Evolutionary conservation across 768 basidiomycete genomes (phyloP).

Genomic region (Galerina sulciceps): DNA sequence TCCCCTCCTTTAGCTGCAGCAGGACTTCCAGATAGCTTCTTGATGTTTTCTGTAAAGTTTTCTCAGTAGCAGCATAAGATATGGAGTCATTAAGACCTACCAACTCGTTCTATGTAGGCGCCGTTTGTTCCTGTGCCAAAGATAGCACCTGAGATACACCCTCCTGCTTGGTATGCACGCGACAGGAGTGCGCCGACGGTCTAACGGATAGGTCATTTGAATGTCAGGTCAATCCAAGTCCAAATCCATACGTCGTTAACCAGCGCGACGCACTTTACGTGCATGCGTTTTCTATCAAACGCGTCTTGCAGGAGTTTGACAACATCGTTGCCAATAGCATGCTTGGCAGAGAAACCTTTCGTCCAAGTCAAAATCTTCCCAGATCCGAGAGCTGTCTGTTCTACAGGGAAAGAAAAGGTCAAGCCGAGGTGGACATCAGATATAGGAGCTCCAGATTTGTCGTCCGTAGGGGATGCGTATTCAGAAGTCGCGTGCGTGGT

Average conservation of each 20-base stretch:
- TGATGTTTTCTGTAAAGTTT: conserved; percentile 61
- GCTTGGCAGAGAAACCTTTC: conserved; percentile 93
- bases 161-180: conserved; percentile 91
- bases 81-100: conserved; percentile 30
- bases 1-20: conserved; percentile 64
- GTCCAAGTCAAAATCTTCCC: conserved; percentile 95
- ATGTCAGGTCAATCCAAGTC: background rate
- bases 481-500: conserved; percentile 59
- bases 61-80: background rate
- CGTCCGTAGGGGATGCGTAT: conserved; percentile 34
- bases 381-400: conserved; percentile 90
- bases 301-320: conserved; percentile 91
- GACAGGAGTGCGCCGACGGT: conserved; percentile 96
- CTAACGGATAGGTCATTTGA: conserved; percentile 40
- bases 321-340: conserved; percentile 88
- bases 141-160: conserved; percentile 87
- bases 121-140: conserved; percentile 99
- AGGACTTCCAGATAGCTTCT: conserved; percentile 73
- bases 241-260: conserved; percentile 83
- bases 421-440: conserved; percentile 72
- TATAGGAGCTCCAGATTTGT: conserved; percentile 16
- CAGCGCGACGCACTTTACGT: conserved; percentile 88
- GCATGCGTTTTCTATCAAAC: conserved; percentile 89
- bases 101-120: conserved; percentile 89
- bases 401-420: conserved; percentile 97